A percentile compares a stretch with the other conserved stretches of the same genome.
phyloP scores from a whole-genome alignment of 208 protist species.

The Sergeia podlipaevii region DNA sequence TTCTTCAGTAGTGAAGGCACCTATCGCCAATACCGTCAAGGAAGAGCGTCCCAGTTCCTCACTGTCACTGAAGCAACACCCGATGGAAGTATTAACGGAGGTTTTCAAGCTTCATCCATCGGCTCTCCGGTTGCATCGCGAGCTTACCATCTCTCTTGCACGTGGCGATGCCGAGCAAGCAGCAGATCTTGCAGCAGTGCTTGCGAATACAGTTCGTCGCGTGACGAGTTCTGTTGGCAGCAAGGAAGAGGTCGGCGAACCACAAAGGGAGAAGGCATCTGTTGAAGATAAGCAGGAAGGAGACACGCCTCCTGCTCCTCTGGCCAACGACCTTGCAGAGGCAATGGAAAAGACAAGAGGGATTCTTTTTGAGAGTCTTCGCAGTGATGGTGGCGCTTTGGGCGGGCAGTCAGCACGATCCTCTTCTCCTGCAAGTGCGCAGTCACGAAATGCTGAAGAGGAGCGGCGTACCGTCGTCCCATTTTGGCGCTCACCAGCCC shows the following conservation, averaged over 20 bases:
- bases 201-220: constrained; percentile 47
- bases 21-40: too few relatives aligned
- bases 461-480: neutral
- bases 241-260: neutral
- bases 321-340: constrained; percentile 19
- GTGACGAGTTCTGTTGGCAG: neutral
- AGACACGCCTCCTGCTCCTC: constrained; percentile 12
- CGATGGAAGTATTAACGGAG: constrained; percentile 60
- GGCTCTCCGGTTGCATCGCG: constrained; percentile 61
- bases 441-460: neutral
- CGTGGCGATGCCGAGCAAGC: constrained; percentile 51
- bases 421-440: neutral
- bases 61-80: constrained; percentile 7
- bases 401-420: neutral
- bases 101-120: constrained; percentile 71
- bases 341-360: constrained; percentile 27
- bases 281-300: too few relatives aligned
- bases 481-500: constrained; percentile 55
- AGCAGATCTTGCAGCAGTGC: constrained; percentile 57
- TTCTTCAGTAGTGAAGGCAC: too few relatives aligned
- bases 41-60: neutral
- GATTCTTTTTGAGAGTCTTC: constrained; percentile 12
- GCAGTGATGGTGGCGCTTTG: neutral
- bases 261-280: neutral
- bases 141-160: constrained; percentile 66